Base-by-base conservation (phyloP, 2,329 filamentous ascomycete species). In the Clonostachys solani region DNA sequence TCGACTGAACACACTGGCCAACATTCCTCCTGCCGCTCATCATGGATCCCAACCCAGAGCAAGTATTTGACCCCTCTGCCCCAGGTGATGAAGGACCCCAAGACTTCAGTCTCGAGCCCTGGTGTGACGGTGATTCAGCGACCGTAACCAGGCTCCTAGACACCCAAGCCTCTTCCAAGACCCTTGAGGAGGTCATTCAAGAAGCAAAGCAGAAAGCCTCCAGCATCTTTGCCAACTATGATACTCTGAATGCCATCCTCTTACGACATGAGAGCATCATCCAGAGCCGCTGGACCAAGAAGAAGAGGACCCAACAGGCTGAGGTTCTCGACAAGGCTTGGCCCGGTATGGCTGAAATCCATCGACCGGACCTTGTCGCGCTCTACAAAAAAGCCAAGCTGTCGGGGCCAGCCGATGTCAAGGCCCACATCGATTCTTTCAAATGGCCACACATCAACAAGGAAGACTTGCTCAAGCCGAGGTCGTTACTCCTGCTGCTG, bases 381-480 rank as follows among this genome's bases (percentile, higher is more conserved):
- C 63, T 65, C 19, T 56, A 54, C n/a, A 58, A 52, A 52, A 6
- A 23, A 47, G 5, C 4, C 33, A 1, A 53, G 54, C 5, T 56
- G 55, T 12, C 50, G 54, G 19, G 54, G 61, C n/a, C 53, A 18
- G n/a, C 37, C 10, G 10, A 15, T 10, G 8, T 23, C 40, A 38
- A 38, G 36, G 10, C 12, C 3, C 6, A 38, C 36, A 12, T n/a
- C 36, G 64, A 69, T 6, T 46, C 60, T 9, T 79, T 63, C 49
- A 57, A 78, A 40, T 81, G 71, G 67, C 80, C 80, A 0, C 66
- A 74, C 42, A 72, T 84, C 56, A 84, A 84, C 52, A 64, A 77
- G 38, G 75, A 84, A 47, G 80, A 84, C 52, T 61, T 84, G 1
- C 45, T 54, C 0, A 63, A 71, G 18, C 57, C 68, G 0, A 74